Conservation (phyloP, 1,284 basidiomycete species). For the Melampsora americana region DNA sequence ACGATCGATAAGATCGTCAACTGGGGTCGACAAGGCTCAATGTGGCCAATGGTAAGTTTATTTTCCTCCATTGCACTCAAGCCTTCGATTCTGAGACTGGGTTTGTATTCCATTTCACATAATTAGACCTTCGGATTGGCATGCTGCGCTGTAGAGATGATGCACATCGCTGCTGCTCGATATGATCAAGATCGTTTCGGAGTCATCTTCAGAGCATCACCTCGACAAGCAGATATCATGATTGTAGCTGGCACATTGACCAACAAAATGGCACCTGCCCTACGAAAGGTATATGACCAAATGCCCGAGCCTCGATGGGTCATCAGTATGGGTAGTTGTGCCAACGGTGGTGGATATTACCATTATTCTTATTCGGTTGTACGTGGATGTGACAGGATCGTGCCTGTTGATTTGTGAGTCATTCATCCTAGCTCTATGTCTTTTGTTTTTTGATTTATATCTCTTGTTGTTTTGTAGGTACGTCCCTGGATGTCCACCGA, state of each 20-base stretch:
- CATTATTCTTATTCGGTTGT: constrained; percentile 94
- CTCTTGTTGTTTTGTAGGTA: constrained; percentile 56
- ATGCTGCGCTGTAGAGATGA: constrained; percentile 99
- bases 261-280: constrained; percentile 99
- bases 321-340: constrained; percentile 98
- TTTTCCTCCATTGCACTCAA: neutral
- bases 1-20: constrained; percentile 96
- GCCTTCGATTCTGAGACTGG: neutral
- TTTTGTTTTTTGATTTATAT: neutral
- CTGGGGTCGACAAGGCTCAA: constrained; percentile 94
- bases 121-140: constrained; percentile 68
- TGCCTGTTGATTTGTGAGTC: constrained; percentile 80
- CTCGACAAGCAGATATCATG: constrained; percentile 97
- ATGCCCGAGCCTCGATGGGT: constrained; percentile 85
- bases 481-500: constrained; percentile 76
- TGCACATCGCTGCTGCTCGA: constrained; percentile 97
- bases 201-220: constrained; percentile 96
- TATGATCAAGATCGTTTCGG: constrained; percentile 99
- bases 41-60: constrained; percentile 98
- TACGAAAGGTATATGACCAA: constrained; percentile 81
- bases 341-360: constrained; percentile 97
- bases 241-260: constrained; percentile 98
- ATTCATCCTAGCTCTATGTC: neutral
- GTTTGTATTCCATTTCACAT: neutral
- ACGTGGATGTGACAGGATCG: constrained; percentile 97